These are phyloP conservation scores for Diplodia intermedia DNA, from an alignment of 2,329 filamentous ascomycete species.

Conservation along the genomic window DNA sequence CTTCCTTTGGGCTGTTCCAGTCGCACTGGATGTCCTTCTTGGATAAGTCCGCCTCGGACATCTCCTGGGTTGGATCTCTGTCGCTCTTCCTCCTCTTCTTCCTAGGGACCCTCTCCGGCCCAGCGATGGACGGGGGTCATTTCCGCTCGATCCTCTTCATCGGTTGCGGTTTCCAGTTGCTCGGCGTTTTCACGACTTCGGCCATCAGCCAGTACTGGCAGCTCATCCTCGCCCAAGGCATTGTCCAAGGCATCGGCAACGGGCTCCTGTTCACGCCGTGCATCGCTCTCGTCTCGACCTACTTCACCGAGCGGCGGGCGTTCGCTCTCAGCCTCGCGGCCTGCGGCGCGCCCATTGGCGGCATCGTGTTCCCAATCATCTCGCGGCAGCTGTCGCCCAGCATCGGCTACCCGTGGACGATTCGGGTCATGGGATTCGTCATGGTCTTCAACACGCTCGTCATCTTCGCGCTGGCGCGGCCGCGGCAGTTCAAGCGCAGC, in stretches of 20 bases:
- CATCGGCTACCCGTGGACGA: constrained; percentile 37
- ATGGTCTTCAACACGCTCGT: constrained; percentile 44
- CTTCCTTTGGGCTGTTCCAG: constrained; percentile 64
- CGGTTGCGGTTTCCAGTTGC: constrained; percentile 47
- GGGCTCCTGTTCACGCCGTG: constrained; percentile 51
- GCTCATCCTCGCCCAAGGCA: constrained; percentile 46
- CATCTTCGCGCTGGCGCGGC: constrained; percentile 48
- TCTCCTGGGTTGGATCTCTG: constrained; percentile 59
- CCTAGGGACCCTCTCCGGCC: constrained; percentile 52
- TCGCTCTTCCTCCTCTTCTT: constrained; percentile 55
- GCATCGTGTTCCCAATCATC: constrained; percentile 37
- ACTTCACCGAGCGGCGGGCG: constrained; percentile 43
- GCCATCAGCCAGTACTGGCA: constrained; percentile 48
- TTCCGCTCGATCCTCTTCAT: constrained; percentile 42
- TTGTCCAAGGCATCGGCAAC: constrained; percentile 55
- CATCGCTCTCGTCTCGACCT: constrained; percentile 48
- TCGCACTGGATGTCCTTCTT: constrained; percentile 55
- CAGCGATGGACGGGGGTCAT: constrained; percentile 53
- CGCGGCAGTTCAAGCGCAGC: constrained; percentile 39
- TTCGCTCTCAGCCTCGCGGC: constrained; percentile 43
- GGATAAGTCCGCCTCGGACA: constrained; percentile 46
- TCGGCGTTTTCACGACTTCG: constrained; percentile 55
- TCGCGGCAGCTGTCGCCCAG: constrained; percentile 31
- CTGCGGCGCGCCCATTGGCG: constrained; percentile 34
- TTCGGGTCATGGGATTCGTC: constrained; percentile 51